Base-by-base conservation (phyloP, 805 yeast species). In the Teunomyces tritomae region DNA sequence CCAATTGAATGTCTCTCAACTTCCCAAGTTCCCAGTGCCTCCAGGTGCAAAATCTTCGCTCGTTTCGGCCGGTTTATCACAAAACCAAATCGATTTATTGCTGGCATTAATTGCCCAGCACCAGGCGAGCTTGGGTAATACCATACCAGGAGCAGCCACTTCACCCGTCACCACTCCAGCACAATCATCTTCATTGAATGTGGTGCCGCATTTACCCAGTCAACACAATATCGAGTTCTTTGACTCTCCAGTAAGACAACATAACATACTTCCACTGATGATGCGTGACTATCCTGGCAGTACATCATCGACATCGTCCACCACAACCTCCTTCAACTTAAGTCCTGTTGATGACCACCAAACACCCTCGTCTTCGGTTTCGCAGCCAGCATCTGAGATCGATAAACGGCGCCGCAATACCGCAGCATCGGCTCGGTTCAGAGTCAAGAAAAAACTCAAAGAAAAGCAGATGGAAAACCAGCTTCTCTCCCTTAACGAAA, bases 51-150 rank as follows among this genome's bases (percentile, higher is more conserved):
- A 80, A 52, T 65, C 73, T 16, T 78, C 89, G 1, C 63, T 87
- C 39, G 76, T 76, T 5, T 78, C 80, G 5, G 89, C 84, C 2
- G 94, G 94, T 0, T 72, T 87, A 36, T 71, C 82, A 2, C 80
- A 76, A 48, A 82, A 81, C 32, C 94, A 87, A 61, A 85, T 87
- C 10, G 88, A 84, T 57, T 82, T 89, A 2, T 68, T 87, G 29
- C 83, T 88, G 5, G 88, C 88, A 0, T 71, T 86, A 44, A 80
- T 86, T 28, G 91, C 90, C 0, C 87, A 83, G 55, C 86, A 86
- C 62, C 84, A 82, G 64, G 50, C 54, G 8, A 49, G 58, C 34
- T 42, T 60, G 28, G 54, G 53, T 8, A 50, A 54, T 37, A 17
- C 36, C 24, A 48, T 50, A 11, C 56, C 55, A 7, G 36, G 36